A percentile compares a stretch with the other conserved stretches of the same genome.
These are phyloP conservation scores for Podaxis mareebaensis DNA, from an alignment of 768 basidiomycete species.

Conservation along the genomic window DNA sequence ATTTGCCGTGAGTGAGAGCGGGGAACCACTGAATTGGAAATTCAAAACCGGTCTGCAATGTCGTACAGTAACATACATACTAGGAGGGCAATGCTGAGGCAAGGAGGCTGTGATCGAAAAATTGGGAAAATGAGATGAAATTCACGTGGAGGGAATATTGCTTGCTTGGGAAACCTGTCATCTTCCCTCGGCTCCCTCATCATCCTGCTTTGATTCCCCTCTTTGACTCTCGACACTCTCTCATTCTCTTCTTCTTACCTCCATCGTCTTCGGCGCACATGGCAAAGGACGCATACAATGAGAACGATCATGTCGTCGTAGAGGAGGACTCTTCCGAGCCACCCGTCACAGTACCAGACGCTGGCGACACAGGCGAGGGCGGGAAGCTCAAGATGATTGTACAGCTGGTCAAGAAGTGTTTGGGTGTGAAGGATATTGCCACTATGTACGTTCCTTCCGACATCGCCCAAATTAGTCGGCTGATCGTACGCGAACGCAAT, in stretches of 20 bases:
- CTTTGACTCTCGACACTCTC: neutral
- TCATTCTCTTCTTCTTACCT: neutral
- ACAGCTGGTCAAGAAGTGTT: constrained; percentile 84
- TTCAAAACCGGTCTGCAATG: neutral
- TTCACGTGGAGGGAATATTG: constrained; percentile 10
- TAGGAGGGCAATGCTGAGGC: neutral
- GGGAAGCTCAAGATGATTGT: constrained; percentile 95
- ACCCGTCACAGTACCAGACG: constrained; percentile 69
- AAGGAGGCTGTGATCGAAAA: neutral
- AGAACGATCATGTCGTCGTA: neutral
- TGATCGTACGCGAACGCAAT: constrained; percentile 5
- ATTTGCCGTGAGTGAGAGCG: neutral
- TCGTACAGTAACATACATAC: neutral
- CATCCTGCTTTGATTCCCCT: neutral
- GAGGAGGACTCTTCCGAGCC: constrained; percentile 55
- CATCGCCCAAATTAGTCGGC: neutral
- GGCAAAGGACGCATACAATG: neutral
- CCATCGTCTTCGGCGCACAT: neutral
- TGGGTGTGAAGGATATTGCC: constrained; percentile 95
- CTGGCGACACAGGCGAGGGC: constrained; percentile 76
- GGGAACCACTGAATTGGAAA: neutral
- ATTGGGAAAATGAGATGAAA: neutral
- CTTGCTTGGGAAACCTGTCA: constrained; percentile 5
- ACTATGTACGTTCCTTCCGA: constrained; percentile 66
- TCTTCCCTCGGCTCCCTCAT: neutral